Base-by-base conservation (phyloP, 306 rosid species). In the Abrus pulchellus region DNA sequence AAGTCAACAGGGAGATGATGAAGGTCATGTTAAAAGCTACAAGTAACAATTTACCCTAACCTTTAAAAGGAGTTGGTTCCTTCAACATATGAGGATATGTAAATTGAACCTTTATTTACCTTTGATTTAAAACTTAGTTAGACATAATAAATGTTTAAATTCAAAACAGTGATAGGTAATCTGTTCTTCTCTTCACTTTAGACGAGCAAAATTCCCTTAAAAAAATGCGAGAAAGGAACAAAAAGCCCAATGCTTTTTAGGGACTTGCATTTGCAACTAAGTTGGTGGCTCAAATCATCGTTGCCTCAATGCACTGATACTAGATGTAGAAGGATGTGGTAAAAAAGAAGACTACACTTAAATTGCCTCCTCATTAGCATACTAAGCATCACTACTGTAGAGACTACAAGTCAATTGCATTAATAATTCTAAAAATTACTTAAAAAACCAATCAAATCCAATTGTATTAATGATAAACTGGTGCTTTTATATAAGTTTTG, bases 231-330 rank as follows among this genome's bases (percentile, higher is more conserved):
- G 68, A 57, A 75, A 55, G 29, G 29, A 74, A 48, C 14, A 20
- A 48, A 33, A 48, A n/a, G 20, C 56, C 59, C 27, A 7, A 5
- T 29, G 40, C 53, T 27, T 52, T 73, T 29, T 34, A 4, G 11
- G 34, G 29, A 38, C 50, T 36, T 33, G 71, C 47, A 60, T 45
- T 47, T 47, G 41, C 28, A 45, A 60, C 36, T 7, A n/a, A 49
- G 72, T 33, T 62, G 62, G 64, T 38, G 72, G 64, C 28, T 76
- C 30, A 40, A 76, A 76, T 30, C 36, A 63, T 63, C 63, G 47
- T 59, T 59, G 57, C 66, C 29, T 53, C 65, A 40, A 50, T 8
- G 49, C 32, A 72, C 20, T 47, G 8, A 52, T 57, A 73, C 49
- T 57, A 73, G 30, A 73, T 55, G 68, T 32, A 61, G 67, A 13